Evolutionary conservation across 1,284 basidiomycete genomes (phyloP), one percentile per base, ranked within the genome.

Genomic region (Apiotrichum domesticum): DNA sequence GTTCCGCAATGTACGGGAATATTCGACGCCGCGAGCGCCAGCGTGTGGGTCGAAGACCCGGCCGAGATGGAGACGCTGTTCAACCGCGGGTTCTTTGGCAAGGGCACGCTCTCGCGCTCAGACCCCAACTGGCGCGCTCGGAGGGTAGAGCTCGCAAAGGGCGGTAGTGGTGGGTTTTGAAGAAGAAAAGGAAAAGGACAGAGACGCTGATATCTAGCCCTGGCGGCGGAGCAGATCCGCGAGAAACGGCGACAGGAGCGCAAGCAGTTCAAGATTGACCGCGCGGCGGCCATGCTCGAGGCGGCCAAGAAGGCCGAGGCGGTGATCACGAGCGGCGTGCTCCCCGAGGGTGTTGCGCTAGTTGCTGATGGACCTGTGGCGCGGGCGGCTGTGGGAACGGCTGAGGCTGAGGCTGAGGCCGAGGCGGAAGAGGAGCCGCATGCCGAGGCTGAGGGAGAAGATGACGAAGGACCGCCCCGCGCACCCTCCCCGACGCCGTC

Each of bases 71-170:
- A 80, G 63, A 76, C 86, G 1, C 80, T 98, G 33, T 99, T 96
- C 89, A 80, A 84, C 46, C 80, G 88, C 57, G 95, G 96, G 0
- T 98, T 98, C 79, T 98, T 98, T 73, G 95, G 96, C 21, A 98
- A 98, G 74, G 96, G 96, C 1, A 87, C 87, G 67, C 78, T 98
- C 49, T 93, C 89, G 40, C 78, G 96, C 54, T 95, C 90, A 73
- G 96, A 98, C 74, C 95, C 95, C 1, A 92, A 85, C 48, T 99
- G 95, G 96, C 79, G 86, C 62, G 83, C 83, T 37, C 80, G 89
- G 58, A 85, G 87, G 64, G 78, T 87, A 42, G 89, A 88, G 68
- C 79, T 84, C n/a, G 74, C 79, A 75, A 68, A 68, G 57, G 63
- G 74, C 54, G 66, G 75, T 54, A 56, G 72, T 63, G 65, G 73